Percentiles rank a stretch among this genome's conserved stretches.
These are phyloP conservation scores for Tardiomyces digboiensis DNA, from an alignment of 1,139 yeast species.

Conservation along the genomic window DNA sequence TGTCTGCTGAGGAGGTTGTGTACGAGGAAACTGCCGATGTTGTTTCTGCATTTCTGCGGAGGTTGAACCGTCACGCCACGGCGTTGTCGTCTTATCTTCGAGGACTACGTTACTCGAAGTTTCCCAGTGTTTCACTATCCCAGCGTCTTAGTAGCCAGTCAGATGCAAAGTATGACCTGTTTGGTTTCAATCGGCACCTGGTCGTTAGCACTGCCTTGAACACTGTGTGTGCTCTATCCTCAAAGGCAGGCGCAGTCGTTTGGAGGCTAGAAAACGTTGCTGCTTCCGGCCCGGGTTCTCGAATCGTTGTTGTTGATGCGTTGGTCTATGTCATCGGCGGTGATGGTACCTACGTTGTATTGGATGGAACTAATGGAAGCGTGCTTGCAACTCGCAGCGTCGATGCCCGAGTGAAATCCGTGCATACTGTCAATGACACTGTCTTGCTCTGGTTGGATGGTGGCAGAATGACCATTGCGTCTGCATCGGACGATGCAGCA, in stretches of 20 bases:
- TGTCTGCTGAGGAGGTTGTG: not conserved
- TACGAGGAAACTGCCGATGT: constrained; percentile 1
- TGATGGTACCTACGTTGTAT: not conserved
- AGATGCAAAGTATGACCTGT: not conserved
- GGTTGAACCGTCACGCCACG: not conserved
- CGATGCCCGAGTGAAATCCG: not conserved
- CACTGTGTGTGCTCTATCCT: not conserved
- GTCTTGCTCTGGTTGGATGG: not conserved
- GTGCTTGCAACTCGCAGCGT: not conserved
- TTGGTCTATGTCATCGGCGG: not conserved
- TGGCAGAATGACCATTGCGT: not conserved
- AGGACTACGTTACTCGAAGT: not conserved
- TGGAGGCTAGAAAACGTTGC: not conserved
- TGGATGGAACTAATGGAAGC: not conserved
- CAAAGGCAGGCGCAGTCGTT: not conserved
- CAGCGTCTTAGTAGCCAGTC: not conserved
- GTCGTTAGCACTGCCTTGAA: not conserved
- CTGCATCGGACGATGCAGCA: not conserved
- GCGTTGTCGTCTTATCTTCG: not conserved
- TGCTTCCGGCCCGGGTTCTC: not conserved
- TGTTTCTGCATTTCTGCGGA: not conserved
- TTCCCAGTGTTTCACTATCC: too few species aligned
- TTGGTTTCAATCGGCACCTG: not conserved
- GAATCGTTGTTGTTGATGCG: not conserved
- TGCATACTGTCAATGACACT: not conserved